Conservation (phyloP, 2,329 filamentous ascomycete genomes). For the Metarhizium robertsii region DNA sequence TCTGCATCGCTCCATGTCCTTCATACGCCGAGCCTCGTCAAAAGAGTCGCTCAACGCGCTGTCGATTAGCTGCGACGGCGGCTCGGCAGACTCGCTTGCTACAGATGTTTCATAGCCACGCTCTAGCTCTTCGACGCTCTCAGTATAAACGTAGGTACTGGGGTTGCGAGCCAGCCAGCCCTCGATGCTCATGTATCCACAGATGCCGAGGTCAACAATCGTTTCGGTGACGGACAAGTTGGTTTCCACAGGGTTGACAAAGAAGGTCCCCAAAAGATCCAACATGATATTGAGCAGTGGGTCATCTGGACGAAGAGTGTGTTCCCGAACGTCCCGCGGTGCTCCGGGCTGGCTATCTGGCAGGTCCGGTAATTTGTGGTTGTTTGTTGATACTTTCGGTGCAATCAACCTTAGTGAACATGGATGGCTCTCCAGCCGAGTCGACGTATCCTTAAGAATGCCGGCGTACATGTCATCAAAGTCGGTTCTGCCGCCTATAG, state of each 20-base stretch:
- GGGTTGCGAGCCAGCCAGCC: conserved; percentile 81
- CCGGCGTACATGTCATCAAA: conserved; percentile 65
- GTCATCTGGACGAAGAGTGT: conserved; percentile 54
- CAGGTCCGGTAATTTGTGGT: conserved; percentile 46
- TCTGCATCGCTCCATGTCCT: conserved; percentile 40
- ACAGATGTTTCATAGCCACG: conserved; percentile 5
- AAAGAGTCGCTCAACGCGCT: not conserved
- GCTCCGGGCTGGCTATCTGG: conserved; percentile 49
- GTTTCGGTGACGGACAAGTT: conserved; percentile 83
- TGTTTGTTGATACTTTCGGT: conserved; percentile 46
- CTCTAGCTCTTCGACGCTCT: conserved; percentile 9
- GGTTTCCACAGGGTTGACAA: conserved; percentile 82
- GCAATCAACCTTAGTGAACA: conserved; percentile 63
- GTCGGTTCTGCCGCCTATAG: conserved; percentile 58
- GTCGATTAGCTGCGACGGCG: not conserved
- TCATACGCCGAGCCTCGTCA: conserved; percentile 27
- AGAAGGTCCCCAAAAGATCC: conserved; percentile 68
- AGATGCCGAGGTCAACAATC: conserved; percentile 72
- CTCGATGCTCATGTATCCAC: conserved; percentile 75
- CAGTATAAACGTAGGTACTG: conserved; percentile 42
- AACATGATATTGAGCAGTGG: conserved; percentile 56
- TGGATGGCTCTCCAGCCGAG: conserved; percentile 60
- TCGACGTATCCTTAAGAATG: conserved; percentile 62
- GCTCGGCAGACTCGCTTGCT: conserved; percentile 4
- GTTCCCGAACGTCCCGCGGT: conserved; percentile 49